Base-by-base conservation (phyloP, 192 early-diverging fungal species). In the Podochytrium sp. region DNA sequence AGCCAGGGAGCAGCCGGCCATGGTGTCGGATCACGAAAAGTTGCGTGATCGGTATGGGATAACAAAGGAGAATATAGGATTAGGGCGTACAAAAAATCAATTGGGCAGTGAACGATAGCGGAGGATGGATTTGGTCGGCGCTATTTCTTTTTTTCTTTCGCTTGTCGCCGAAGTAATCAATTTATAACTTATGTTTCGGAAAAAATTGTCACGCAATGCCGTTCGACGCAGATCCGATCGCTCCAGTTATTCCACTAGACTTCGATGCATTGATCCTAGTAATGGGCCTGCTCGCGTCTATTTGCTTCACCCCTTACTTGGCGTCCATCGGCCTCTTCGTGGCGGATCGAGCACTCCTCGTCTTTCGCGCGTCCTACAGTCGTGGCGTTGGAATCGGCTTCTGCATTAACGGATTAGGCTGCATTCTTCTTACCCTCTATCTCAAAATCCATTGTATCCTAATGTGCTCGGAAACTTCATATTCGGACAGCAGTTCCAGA, bases 61-160 rank as follows among this genome's bases (percentile, higher is more conserved):
- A 23, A 63, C 61, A 20, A n/a, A 18, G 1, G 61, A 63, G 29
- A 35, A 63, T 39, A 38, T 25, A 63, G 29, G 40, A 63, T 63
- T 29, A 63, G 38, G 29, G 38, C 29, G 38, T 41, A 63, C 2
- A 47, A 63, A 35, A 63, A 63, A 63, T 20, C 23, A 57, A 57
- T 57, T 18, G 47, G 47, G n/a, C 12, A 49, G n/a, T 14, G n/a
- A n/a, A n/a, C n/a, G n/a, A n/a, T n/a, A n/a, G n/a, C n/a, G n/a
- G n/a, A n/a, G n/a, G n/a, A n/a, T n/a, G n/a, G n/a, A n/a, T n/a
- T n/a, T n/a, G n/a, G n/a, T n/a, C n/a, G n/a, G n/a, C n/a, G n/a
- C n/a, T n/a, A n/a, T n/a, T n/a, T n/a, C n/a, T n/a, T n/a, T n/a
- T n/a, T n/a, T n/a, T n/a, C n/a, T n/a, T n/a, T n/a, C n/a, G n/a